These are phyloP conservation scores for Anisodus tanguticus DNA, from an alignment of 257 asterid species.

Conservation along the genomic window DNA sequence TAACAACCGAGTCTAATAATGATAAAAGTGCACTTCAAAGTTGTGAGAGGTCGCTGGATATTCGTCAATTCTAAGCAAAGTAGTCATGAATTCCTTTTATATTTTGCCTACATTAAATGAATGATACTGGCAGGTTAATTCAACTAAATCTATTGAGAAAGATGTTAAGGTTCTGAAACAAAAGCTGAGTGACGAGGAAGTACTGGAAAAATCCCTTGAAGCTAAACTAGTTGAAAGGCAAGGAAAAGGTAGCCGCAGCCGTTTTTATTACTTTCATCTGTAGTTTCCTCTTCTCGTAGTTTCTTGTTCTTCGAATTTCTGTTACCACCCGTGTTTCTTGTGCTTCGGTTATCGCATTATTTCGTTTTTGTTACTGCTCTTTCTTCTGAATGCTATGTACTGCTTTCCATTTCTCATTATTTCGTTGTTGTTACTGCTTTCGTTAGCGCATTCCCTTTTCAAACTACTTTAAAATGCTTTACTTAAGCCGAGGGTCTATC, in stretches of 20 bases:
- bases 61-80: background rate
- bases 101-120: background rate
- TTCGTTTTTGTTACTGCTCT: no score
- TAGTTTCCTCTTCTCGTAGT: background rate
- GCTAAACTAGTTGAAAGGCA: slow-evolving; percentile 65
- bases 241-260: slow-evolving; percentile 61
- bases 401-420: no score
- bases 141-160: slow-evolving; percentile 74
- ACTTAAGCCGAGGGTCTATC: no score
- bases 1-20: background rate
- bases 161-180: slow-evolving; percentile 72
- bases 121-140: slow-evolving; percentile 55
- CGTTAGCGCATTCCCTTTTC: no score
- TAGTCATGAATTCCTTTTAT: background rate
- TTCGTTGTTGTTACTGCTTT: no score
- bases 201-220: slow-evolving; percentile 68
- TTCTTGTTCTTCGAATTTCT: no score
- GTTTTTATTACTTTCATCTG: slow-evolving; percentile 30
- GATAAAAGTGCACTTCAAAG: background rate
- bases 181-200: slow-evolving; percentile 68
- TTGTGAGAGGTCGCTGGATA: background rate
- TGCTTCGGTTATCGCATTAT: no score
- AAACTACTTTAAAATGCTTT: no score
- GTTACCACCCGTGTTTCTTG: no score
- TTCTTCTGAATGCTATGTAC: no score